Evolutionary conservation across 176 grass and related monocot genomes (phyloP).

Genomic region (Guadua angustifolia): DNA sequence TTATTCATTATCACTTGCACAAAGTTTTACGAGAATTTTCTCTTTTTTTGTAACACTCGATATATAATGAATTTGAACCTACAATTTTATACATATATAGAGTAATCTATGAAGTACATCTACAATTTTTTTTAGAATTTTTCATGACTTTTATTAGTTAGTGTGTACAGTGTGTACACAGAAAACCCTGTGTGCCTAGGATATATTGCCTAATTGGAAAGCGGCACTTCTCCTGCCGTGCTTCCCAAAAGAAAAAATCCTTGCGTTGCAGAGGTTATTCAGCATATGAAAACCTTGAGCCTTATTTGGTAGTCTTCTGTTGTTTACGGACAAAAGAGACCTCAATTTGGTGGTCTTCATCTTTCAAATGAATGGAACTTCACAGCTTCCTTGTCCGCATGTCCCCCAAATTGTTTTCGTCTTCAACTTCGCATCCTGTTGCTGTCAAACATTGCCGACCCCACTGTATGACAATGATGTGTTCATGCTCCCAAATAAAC

Average conservation of each 20-base stretch:
- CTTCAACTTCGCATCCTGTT: slow-evolving; percentile 29
- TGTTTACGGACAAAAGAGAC: slow-evolving; percentile 24
- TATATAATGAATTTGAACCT: too few relatives aligned
- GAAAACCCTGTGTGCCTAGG: too few relatives aligned
- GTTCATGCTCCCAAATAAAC: slow-evolving; percentile 15
- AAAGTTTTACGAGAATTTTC: too few relatives aligned
- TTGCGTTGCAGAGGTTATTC: background rate
- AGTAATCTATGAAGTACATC: too few relatives aligned
- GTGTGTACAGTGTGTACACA: too few relatives aligned
- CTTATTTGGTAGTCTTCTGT: background rate
- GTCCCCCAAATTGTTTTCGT: slow-evolving; percentile 22
- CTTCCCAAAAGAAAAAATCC: background rate
- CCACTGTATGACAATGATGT: slow-evolving; percentile 32
- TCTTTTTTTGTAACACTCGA: too few relatives aligned
- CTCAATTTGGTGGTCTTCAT: slow-evolving; percentile 32
- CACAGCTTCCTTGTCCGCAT: slow-evolving; percentile 41
- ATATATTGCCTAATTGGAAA: too few relatives aligned
- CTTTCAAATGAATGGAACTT: slow-evolving; percentile 46
- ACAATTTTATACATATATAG: too few relatives aligned
- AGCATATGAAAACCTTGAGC: background rate
- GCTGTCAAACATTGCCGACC: slow-evolving; percentile 30
- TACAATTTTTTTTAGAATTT: too few relatives aligned
- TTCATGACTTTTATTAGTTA: too few relatives aligned
- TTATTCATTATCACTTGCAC: too few relatives aligned
- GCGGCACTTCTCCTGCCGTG: too few relatives aligned